These are phyloP conservation scores for Paramarasmius palmivorus DNA, from an alignment of 1,284 basidiomycete species.

Conservation along the genomic window DNA sequence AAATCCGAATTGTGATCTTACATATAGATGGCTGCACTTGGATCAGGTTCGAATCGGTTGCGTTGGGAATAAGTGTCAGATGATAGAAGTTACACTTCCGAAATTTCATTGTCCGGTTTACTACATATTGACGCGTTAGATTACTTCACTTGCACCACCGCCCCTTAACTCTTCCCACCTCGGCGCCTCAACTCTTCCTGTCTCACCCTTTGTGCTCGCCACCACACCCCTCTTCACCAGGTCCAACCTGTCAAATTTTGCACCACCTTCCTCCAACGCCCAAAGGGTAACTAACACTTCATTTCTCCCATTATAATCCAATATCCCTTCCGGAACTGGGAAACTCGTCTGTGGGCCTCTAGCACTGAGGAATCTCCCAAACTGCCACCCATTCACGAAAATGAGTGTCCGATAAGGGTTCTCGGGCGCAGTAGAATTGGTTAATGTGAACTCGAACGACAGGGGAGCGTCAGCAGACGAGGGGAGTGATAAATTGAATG, in stretches of 20 bases:
- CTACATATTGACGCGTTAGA: too few species aligned
- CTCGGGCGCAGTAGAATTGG: slow-evolving; percentile 21
- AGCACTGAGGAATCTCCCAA: slow-evolving; percentile 34
- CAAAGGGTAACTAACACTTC: slow-evolving; percentile 40
- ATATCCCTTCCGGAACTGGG: slow-evolving; percentile 41
- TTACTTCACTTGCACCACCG: too few species aligned
- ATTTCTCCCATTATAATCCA: slow-evolving; percentile 40
- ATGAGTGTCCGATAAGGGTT: slow-evolving; percentile 35
- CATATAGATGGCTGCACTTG: too few species aligned
- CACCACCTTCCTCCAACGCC: slow-evolving; percentile 40
- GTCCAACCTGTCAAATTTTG: slow-evolving; percentile 34
- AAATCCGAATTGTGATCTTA: slow-evolving; percentile 42
- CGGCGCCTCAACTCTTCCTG: slow-evolving; percentile 31
- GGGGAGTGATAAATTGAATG: slow-evolving; percentile 42
- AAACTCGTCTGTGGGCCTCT: slow-evolving; percentile 34
- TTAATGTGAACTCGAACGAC: slow-evolving; percentile 41
- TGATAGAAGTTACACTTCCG: too few species aligned
- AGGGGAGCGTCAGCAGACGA: slow-evolving; percentile 38
- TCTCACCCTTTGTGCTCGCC: slow-evolving; percentile 33
- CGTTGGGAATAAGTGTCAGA: too few species aligned
- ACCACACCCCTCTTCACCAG: slow-evolving; percentile 30
- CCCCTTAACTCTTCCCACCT: slow-evolving; percentile 33
- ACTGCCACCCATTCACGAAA: slow-evolving; percentile 47
- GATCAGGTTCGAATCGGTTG: too few species aligned
- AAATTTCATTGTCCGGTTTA: too few species aligned